Conservation (phyloP, 208 protist species). For the Leptomonas seymouri region DNA sequence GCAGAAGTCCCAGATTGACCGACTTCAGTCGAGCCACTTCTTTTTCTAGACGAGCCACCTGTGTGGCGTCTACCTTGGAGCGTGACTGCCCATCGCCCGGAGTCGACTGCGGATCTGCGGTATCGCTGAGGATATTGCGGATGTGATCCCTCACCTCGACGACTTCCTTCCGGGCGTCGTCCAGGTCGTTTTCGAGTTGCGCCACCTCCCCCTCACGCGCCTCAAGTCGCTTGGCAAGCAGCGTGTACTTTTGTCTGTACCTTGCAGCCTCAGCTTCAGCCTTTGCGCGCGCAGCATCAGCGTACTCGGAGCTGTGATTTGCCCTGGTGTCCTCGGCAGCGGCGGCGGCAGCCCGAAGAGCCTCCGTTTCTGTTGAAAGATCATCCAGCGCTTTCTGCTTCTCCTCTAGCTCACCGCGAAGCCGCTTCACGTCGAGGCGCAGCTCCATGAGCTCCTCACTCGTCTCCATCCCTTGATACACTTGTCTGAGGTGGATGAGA, state of each 20-base stretch:
- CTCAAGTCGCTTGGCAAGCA: constrained; percentile 69
- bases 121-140: constrained; percentile 34
- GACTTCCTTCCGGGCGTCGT: constrained; percentile 51
- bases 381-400: constrained; percentile 59
- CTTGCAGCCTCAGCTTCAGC: constrained; percentile 75
- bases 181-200: constrained; percentile 77
- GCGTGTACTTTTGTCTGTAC: constrained; percentile 78
- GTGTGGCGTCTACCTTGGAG: constrained; percentile 17
- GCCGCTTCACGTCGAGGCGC: constrained; percentile 38
- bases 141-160: constrained; percentile 54
- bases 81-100: neutral
- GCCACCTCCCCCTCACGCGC: constrained; percentile 68
- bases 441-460: constrained; percentile 53
- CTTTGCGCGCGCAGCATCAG: constrained; percentile 30
- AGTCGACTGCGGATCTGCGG: constrained; percentile 8
- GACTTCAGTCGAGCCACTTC: constrained; percentile 88
- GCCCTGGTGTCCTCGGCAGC: constrained; percentile 1
- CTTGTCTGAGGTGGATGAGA: constrained; percentile 64
- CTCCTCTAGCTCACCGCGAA: constrained; percentile 33
- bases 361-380: constrained; percentile 30
- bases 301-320: constrained; percentile 20
- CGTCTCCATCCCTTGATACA: constrained; percentile 63
- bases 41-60: constrained; percentile 44
- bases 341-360: constrained; percentile 18
- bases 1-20: constrained; percentile 85